Percentiles rank a stretch among this genome's conserved stretches.
phyloP scores from a whole-genome alignment of 176 grass and related monocot species.

The Cenchrus americanus region DNA sequence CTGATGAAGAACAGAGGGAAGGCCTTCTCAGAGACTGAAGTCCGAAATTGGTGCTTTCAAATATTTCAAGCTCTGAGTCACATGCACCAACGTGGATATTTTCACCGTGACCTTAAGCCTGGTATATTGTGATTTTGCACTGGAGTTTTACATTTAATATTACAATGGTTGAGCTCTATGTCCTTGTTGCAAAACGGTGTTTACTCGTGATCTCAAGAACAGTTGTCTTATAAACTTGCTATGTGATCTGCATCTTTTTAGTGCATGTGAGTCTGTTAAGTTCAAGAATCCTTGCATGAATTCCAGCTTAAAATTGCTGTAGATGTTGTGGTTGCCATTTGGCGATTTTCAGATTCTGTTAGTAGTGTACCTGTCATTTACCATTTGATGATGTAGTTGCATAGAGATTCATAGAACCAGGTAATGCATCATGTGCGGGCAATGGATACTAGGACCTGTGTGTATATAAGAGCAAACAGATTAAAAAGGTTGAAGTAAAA shows the following conservation, averaged over 20 bases:
- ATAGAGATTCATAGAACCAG: not conserved
- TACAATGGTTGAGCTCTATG: not conserved
- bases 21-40: conserved; percentile 79
- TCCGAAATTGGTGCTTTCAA: conserved; percentile 96
- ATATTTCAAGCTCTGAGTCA: conserved; percentile 95
- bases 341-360: not conserved
- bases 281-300: not conserved
- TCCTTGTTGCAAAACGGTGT: not conserved
- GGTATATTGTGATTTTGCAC: conserved; percentile 55
- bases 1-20: conserved; percentile 93
- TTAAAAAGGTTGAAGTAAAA: not conserved
- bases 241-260: not conserved
- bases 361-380: no score
- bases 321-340: not conserved
- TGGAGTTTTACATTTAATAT: not conserved
- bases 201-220: not conserved
- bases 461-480: not conserved
- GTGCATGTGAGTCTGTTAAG: not conserved
- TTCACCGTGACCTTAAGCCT: conserved; percentile 99
- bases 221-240: not conserved
- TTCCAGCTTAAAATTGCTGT: not conserved
- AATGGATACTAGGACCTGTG: not conserved
- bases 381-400: not conserved
- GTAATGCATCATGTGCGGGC: not conserved
- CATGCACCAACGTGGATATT: conserved; percentile 98